A percentile compares a stretch with the other conserved stretches of the same genome.
phyloP scores from a whole-genome alignment of 495 filamentous ascomycete genomes.

The Poronia punctata region DNA sequence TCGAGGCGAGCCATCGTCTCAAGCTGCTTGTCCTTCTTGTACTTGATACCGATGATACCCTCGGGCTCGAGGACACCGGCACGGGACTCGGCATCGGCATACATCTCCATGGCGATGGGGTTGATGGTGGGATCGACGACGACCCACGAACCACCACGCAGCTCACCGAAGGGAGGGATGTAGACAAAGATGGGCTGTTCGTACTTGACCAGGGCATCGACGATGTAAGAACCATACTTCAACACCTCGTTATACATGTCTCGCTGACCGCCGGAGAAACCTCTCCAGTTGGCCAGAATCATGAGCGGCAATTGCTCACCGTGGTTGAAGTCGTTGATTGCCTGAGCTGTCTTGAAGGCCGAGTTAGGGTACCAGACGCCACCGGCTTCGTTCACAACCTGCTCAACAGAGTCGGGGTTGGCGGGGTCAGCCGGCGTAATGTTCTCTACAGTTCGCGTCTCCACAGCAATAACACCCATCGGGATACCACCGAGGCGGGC shows the following conservation, averaged over 20 bases:
- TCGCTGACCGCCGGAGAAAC: conserved; percentile 97
- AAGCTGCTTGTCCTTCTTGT: conserved; percentile 92
- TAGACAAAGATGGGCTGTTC: conserved; percentile 99
- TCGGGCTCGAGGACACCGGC: conserved; percentile 97
- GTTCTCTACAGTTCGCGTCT: conserved; percentile 93
- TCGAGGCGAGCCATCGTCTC: conserved; percentile 97
- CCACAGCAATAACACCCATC: conserved; percentile 96
- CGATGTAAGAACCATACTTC: conserved; percentile 98
- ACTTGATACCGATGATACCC: conserved; percentile 98
- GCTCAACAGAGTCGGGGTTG: conserved; percentile 96
- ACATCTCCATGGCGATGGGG: conserved; percentile 96
- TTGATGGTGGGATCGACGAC: conserved; percentile 99
- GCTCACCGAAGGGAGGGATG: conserved; percentile 92
- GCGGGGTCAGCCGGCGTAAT: conserved; percentile 96
- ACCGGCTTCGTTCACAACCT: conserved; percentile 86
- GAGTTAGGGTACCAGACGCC: conserved; percentile 99
- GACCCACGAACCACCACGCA: conserved; percentile 98
- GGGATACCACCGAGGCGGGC: conserved; percentile 96
- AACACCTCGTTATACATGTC: conserved; percentile 99
- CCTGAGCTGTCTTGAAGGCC: conserved; percentile 97
- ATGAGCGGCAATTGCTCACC: conserved; percentile 97
- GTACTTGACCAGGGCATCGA: conserved; percentile 95
- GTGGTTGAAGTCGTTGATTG: conserved; percentile 97
- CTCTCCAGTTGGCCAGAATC: conserved; percentile 99
- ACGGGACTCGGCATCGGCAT: conserved; percentile 90